Evolutionary conservation across 2,329 filamentous ascomycete species (phyloP).

Genomic region (Beauveria australis): DNA sequence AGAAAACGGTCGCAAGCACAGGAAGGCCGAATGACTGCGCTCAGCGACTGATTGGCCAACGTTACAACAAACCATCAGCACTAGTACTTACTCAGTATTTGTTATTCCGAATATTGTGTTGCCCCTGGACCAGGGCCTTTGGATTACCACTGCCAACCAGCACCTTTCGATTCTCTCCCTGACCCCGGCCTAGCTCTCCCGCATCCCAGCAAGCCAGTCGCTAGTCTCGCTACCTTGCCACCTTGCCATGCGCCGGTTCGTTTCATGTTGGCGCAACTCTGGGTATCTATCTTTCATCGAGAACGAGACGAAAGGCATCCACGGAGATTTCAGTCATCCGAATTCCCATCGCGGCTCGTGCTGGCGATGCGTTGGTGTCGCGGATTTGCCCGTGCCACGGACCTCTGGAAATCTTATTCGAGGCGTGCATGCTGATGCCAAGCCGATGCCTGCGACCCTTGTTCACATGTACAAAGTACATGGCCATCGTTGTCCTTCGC

Average conservation of each 20-base stretch:
- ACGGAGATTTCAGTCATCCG: background rate
- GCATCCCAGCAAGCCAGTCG: slow-evolving; percentile 1
- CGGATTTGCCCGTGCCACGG: too few species aligned
- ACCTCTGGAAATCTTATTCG: background rate
- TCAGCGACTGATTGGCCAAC: background rate
- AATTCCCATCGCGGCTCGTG: background rate
- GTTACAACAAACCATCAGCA: background rate
- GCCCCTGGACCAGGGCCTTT: slow-evolving; percentile 4
- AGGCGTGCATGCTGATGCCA: background rate
- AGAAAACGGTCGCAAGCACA: background rate
- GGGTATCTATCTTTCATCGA: background rate
- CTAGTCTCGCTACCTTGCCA: slow-evolving; percentile 4
- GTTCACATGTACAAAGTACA: background rate
- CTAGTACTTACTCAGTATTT: too few species aligned
- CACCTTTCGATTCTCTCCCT: background rate
- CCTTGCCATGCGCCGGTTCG: slow-evolving; percentile 6
- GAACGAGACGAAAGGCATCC: background rate
- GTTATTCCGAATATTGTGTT: background rate
- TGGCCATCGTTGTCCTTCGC: background rate
- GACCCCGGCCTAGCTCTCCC: background rate
- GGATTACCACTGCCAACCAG: background rate
- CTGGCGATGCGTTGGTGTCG: too few species aligned
- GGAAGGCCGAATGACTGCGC: background rate
- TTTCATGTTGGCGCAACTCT: background rate
- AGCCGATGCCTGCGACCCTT: background rate